A percentile compares a stretch with the other conserved stretches of the same genome.
phyloP scores from a whole-genome alignment of 208 protist species.

The Zelonia costaricensis region DNA sequence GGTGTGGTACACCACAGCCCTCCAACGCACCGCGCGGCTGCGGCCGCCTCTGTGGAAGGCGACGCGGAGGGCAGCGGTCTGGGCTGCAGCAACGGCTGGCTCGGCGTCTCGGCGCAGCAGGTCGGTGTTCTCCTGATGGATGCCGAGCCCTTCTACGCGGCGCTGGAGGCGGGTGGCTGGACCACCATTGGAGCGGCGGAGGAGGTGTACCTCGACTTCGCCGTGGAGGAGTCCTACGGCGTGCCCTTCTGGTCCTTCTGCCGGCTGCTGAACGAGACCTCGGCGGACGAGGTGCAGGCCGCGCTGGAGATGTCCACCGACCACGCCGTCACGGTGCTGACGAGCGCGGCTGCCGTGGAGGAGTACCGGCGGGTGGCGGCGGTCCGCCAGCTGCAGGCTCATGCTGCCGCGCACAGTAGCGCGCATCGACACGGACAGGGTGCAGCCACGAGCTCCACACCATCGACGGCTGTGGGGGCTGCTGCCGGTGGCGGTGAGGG shows the following conservation, averaged over 20 bases:
- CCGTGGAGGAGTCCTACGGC: constrained; percentile 55
- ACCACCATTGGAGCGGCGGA: constrained; percentile 49
- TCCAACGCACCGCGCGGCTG: too few species aligned
- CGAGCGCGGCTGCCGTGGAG: constrained; percentile 43
- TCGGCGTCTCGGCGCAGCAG: constrained; percentile 2
- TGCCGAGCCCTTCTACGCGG: constrained; percentile 21
- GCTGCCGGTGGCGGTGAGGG: background rate
- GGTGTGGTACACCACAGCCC: too few species aligned
- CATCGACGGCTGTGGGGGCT: background rate
- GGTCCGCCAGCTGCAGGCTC: constrained; percentile 24
- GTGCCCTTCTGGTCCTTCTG: constrained; percentile 67
- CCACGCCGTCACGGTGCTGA: constrained; percentile 38
- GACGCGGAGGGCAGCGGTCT: background rate
- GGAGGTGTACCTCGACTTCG: constrained; percentile 61
- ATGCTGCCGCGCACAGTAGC: background rate
- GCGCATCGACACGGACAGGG: background rate
- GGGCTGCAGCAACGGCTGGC: background rate
- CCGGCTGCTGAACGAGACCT: constrained; percentile 40
- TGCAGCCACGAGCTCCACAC: background rate
- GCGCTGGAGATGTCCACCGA: constrained; percentile 43
- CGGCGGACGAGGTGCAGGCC: constrained; percentile 41
- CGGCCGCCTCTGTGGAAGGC: background rate
- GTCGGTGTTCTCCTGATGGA: constrained; percentile 31
- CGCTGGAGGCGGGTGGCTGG: constrained; percentile 30
- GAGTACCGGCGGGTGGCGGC: constrained; percentile 30